Base-by-base conservation (phyloP, 805 yeast genomes). In the Yarrowia alimentaria region DNA sequence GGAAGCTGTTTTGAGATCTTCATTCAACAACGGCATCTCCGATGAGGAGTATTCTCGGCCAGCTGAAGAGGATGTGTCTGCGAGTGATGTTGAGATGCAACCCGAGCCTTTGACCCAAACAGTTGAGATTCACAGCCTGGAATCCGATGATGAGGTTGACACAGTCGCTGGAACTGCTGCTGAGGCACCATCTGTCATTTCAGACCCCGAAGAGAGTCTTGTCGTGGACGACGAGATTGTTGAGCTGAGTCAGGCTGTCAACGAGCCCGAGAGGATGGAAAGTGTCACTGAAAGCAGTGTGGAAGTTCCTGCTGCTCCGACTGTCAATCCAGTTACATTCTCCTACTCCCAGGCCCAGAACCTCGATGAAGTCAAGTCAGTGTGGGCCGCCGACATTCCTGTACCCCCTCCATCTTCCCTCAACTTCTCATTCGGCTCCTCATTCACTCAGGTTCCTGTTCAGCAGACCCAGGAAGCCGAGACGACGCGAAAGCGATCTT, bases 341-440 rank as follows among this genome's bases (percentile, higher is more conserved):
- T 40, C 47, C 2, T 40, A 40, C 25, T 26, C 47, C 3, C 47
- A 40, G 13, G 47, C 47, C 6, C 47, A 28, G 17, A 40, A 19
- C 6, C 47, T 40, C 7, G 47, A 40, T 3, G 47, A 40, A 13
- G 33, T 40, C 14, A 40, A 40, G 33, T 18, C 26, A 12, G 47
- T 40, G 14, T 40, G 47, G 47, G 33, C 32, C 5, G 18, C 33
- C 7, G 14, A 11, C n/a, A 40, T 11, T 5, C 33, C 32, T 11
- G 25, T 25, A 2, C 11, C 32, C 19, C 33, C 47, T 8, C 10
- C 33, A 1, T 26, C 6, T 6, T 40, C 47, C 1, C 33, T 40
- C 25, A 40, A 40, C 33, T 40, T 40, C 25, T 32, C 47, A 1
- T 40, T 40, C 6, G 47, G 47, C 10, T 40, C 47, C n/a, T 40